These are phyloP conservation scores for Dendryphion nanum DNA, from an alignment of 2,329 filamentous ascomycete genomes.

Conservation along the genomic window DNA sequence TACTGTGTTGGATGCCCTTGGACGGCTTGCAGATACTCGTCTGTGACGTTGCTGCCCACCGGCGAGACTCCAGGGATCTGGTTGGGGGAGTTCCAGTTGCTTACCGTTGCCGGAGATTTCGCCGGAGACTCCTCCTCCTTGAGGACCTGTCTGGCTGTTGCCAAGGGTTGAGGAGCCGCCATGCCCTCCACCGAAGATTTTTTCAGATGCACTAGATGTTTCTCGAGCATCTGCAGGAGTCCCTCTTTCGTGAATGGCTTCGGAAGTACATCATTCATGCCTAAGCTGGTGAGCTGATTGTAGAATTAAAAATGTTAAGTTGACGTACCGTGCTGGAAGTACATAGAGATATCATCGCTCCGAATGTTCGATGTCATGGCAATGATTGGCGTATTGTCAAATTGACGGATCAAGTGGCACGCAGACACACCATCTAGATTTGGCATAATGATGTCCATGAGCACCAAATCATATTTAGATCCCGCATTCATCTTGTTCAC, in stretches of 20 bases:
- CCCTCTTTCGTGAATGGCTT: conserved; percentile 94
- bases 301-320: not conserved
- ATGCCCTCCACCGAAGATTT: conserved; percentile 55
- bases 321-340: conserved; percentile 89
- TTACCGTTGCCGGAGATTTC: conserved; percentile 59
- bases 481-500: conserved; percentile 77
- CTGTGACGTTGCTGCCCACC: conserved; percentile 48
- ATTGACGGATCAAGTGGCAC: conserved; percentile 87
- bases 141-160: conserved; percentile 54
- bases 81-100: conserved; percentile 63
- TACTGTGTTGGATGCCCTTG: conserved; percentile 42
- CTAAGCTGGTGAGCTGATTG: conserved; percentile 50
- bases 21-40: conserved; percentile 48
- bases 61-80: conserved; percentile 59
- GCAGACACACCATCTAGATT: conserved; percentile 92
- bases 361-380: conserved; percentile 99
- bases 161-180: conserved; percentile 52
- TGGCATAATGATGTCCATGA: conserved; percentile 82
- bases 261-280: conserved; percentile 95
- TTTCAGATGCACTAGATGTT: conserved; percentile 81
- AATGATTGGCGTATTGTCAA: conserved; percentile 82
- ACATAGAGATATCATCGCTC: conserved; percentile 93
- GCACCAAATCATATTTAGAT: conserved; percentile 61
- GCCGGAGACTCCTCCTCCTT: conserved; percentile 64
- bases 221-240: conserved; percentile 76